These are phyloP conservation scores for Lichtheimia ornata DNA, from an alignment of 371 early-diverging fungal species.

Conservation along the genomic window DNA sequence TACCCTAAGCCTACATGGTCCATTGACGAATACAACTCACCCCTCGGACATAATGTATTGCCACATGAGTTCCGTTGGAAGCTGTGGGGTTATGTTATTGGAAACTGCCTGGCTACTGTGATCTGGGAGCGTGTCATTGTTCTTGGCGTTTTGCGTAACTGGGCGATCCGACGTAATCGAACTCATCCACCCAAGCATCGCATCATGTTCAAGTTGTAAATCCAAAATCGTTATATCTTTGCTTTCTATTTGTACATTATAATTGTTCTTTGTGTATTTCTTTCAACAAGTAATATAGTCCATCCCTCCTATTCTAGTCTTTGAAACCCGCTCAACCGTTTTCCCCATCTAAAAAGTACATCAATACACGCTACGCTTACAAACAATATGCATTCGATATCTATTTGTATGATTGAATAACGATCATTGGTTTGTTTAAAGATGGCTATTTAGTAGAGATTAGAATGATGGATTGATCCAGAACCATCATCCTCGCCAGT, in stretches of 20 bases:
- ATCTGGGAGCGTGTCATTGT: slow-evolving; percentile 60
- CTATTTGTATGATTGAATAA: too few species aligned
- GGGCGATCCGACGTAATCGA: slow-evolving; percentile 26
- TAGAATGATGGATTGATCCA: too few species aligned
- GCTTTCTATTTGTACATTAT: slow-evolving; percentile 5
- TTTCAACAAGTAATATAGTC: slow-evolving; percentile 6
- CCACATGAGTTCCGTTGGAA: slow-evolving; percentile 64
- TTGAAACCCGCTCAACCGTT: too few species aligned
- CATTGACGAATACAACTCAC: slow-evolving; percentile 63
- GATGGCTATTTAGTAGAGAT: too few species aligned
- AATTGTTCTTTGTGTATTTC: slow-evolving; percentile 2
- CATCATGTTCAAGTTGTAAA: slow-evolving; percentile 31
- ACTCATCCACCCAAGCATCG: slow-evolving; percentile 27
- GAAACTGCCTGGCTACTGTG: slow-evolving; percentile 43
- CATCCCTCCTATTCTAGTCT: too few species aligned
- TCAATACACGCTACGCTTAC: too few species aligned
- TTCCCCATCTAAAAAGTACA: too few species aligned
- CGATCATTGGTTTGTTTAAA: too few species aligned
- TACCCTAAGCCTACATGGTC: slow-evolving; percentile 50
- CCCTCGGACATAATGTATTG: slow-evolving; percentile 68
- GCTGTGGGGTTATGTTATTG: slow-evolving; percentile 55
- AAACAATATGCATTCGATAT: too few species aligned
- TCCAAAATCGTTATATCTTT: slow-evolving; percentile 1
- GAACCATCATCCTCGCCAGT: too few species aligned
- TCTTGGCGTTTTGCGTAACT: slow-evolving; percentile 49